Evolutionary conservation across 306 rosid species (phyloP), one percentile per base, ranked within the genome.

Genomic region (Rosa rugosa): DNA sequence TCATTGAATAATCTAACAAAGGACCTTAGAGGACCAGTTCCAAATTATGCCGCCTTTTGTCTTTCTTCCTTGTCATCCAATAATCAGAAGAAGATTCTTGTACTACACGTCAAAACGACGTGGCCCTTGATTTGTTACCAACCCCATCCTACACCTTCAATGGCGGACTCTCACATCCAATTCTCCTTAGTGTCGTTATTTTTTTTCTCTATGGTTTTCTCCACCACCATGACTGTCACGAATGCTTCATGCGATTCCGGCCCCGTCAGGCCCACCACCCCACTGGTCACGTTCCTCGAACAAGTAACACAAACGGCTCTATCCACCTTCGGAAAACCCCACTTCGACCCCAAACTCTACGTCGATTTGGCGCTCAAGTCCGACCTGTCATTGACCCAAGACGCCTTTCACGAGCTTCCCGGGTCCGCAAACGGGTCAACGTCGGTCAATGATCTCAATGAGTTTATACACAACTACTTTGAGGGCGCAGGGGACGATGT

Each of bases 291-390:
- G 41, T 90, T 95, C 56, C 90, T 95, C 44, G 81, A 95, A 74
- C 84, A 70, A 0, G 69, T 95, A 36, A 98, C 93, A 22, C 49
- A 87, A 75, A 76, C 87, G 0, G 96, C 98, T 0, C 82, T 85
- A 63, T 4, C 47, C 7, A 82, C 93, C 20, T 87, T 86, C 7
- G 87, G 80, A 3, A 56, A 70, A 20, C 31, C 87, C 18, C 38
- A 80, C 14, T 91, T 93, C 50, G 98, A 93, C 42, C 96, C 92
- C 0, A 95, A 91, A 68, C 77, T 87, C 74, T 95, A 95, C 79
- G 91, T 95, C 3, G 98, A 95, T 73, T 60, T 95, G 81, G 81
- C 99, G 0, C 76, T 95, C 13, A 91, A 85, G 82, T 79, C 70
- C 71, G 73, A 72, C 1, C 82, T 95, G 18, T 45, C 88, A 0